Conservation (phyloP, 208 protist genomes). For the Crithidia mellificae region DNA sequence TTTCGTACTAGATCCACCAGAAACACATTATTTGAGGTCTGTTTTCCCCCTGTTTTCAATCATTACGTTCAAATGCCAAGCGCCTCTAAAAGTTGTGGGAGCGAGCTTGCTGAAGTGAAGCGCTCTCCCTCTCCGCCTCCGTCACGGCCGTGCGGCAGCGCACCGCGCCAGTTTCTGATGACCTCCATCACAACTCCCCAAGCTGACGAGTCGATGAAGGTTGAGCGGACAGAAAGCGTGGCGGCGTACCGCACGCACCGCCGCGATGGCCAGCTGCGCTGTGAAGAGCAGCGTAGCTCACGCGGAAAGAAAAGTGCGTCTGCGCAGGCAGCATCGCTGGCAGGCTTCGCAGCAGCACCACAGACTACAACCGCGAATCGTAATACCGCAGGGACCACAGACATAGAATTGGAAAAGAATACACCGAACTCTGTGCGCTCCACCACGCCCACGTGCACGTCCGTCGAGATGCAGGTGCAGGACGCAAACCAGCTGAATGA, state of each 20-base stretch:
- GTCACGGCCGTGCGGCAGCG: too few relatives aligned
- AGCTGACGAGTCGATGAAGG: not conserved
- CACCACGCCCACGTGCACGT: not conserved
- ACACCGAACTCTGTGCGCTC: not conserved
- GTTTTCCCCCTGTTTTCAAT: too few relatives aligned
- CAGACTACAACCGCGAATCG: too few relatives aligned
- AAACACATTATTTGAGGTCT: too few relatives aligned
- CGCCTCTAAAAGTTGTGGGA: too few relatives aligned
- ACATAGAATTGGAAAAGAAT: not conserved
- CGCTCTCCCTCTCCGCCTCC: too few relatives aligned
- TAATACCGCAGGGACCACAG: too few relatives aligned
- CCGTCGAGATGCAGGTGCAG: not conserved
- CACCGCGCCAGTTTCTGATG: not conserved
- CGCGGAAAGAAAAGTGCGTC: not conserved
- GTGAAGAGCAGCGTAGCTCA: not conserved
- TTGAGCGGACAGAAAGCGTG: not conserved
- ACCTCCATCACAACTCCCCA: not conserved
- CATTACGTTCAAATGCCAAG: too few relatives aligned
- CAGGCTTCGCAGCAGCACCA: too few relatives aligned
- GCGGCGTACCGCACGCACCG: not conserved
- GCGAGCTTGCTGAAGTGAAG: too few relatives aligned
- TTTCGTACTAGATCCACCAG: too few relatives aligned
- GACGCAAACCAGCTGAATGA: not conserved
- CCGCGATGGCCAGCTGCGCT: not conserved
- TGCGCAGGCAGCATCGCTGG: too few relatives aligned